phyloP scores from a whole-genome alignment of 1,284 basidiomycete genomes.

The Apiotrichum domesticum region DNA sequence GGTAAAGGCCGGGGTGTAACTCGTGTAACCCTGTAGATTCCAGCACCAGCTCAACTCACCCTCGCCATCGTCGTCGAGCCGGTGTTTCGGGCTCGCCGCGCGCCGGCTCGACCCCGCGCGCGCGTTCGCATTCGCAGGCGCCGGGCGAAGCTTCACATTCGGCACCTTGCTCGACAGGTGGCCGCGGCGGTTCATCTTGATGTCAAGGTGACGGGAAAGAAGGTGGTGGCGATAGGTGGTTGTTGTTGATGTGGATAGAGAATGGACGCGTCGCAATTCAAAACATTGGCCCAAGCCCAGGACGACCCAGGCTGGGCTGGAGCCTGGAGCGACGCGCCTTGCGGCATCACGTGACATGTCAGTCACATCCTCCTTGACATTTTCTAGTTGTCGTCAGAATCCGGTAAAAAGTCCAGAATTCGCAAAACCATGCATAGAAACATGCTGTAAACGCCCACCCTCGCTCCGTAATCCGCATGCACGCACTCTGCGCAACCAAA shows the following conservation, averaged over 20 bases:
- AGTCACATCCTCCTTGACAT: too few relatives aligned
- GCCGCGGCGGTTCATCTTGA: slow-evolving; percentile 34
- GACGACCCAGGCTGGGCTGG: too few relatives aligned
- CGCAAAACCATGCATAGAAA: slow-evolving; percentile 11
- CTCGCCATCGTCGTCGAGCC: slow-evolving; percentile 16
- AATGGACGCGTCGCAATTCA: background rate
- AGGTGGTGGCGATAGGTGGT: background rate
- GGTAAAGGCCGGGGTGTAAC: too few relatives aligned
- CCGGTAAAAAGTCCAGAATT: too few relatives aligned
- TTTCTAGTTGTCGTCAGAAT: too few relatives aligned
- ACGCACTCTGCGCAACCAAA: too few relatives aligned
- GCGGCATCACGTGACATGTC: too few relatives aligned
- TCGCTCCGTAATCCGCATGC: too few relatives aligned
- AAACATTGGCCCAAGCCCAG: too few relatives aligned
- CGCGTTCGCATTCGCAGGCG: slow-evolving; percentile 9
- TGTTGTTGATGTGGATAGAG: too few relatives aligned
- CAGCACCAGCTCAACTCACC: slow-evolving; percentile 15
- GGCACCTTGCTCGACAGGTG: slow-evolving; percentile 41
- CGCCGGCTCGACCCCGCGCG: too few relatives aligned
- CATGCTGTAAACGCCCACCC: slow-evolving; percentile 2
- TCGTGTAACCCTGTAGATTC: too few relatives aligned
- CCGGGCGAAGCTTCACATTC: slow-evolving; percentile 43
- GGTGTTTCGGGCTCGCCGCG: background rate
- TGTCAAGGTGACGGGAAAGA: background rate
- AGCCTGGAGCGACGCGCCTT: background rate